Evolutionary conservation across 1,139 yeast species (phyloP).

Genomic region (Pichia sp.): DNA sequence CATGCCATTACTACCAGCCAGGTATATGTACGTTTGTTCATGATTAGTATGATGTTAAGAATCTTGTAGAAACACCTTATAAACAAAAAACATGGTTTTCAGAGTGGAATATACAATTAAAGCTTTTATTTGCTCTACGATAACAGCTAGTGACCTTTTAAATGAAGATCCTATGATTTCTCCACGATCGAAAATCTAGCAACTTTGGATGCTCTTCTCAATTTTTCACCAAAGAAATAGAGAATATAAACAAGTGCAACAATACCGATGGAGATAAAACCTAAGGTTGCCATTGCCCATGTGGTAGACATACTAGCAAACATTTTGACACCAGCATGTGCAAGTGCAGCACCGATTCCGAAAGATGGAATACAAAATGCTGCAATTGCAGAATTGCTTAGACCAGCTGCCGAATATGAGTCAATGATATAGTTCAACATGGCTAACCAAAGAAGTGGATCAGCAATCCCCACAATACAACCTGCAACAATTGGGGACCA

Average conservation of each 20-base stretch:
- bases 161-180: too few relatives aligned
- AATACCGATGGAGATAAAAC: conserved; percentile 36
- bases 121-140: too few relatives aligned
- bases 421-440: conserved; percentile 45
- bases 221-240: conserved; percentile 36
- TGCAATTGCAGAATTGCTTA: conserved; percentile 46
- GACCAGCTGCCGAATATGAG: conserved; percentile 36
- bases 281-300: conserved; percentile 45
- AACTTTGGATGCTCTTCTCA: conserved; percentile 37
- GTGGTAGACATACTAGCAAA: conserved; percentile 39
- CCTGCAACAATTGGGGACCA: conserved; percentile 30
- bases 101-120: too few relatives aligned
- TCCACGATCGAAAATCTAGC: conserved; percentile 28
- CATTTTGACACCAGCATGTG: conserved; percentile 46
- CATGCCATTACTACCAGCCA: too few relatives aligned
- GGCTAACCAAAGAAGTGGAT: conserved; percentile 42
- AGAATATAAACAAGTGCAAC: conserved; percentile 44
- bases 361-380: conserved; percentile 48
- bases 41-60: too few relatives aligned
- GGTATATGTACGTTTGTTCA: too few relatives aligned
- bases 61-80: too few relatives aligned
- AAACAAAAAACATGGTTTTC: too few relatives aligned
- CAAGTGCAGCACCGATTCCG: conserved; percentile 45
- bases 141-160: too few relatives aligned
- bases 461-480: conserved; percentile 36